Percentiles rank a stretch among this genome's conserved stretches.
Conservation (phyloP, 495 filamentous ascomycete species). For the Penicillium dipodomyicola region DNA sequence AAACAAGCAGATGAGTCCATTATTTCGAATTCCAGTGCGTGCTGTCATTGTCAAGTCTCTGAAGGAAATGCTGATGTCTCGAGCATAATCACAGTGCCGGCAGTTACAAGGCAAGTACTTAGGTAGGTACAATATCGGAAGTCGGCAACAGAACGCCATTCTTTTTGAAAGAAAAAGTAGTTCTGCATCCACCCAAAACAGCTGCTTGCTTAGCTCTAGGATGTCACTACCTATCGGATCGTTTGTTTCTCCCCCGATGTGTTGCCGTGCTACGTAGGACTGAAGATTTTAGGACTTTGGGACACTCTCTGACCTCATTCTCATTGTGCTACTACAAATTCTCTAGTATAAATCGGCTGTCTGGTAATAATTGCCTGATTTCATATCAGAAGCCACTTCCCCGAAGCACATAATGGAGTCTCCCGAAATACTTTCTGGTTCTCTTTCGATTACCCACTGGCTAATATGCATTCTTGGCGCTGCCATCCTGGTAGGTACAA, state of each 20-base stretch:
- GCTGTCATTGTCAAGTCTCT: no score
- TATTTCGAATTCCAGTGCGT: no score
- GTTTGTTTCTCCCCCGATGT: neutral
- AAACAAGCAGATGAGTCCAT: no score
- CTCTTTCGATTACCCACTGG: conserved; percentile 1
- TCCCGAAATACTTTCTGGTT: neutral
- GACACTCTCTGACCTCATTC: neutral
- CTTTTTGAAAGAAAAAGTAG: neutral
- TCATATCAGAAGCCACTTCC: neutral
- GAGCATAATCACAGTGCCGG: no score
- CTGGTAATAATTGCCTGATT: neutral
- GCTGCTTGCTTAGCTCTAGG: neutral
- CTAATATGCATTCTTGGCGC: neutral
- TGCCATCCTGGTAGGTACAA: neutral
- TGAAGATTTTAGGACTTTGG: neutral
- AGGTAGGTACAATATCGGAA: neutral
- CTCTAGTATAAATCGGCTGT: neutral
- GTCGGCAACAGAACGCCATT: neutral
- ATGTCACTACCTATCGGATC: neutral
- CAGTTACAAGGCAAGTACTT: neutral
- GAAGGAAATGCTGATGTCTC: no score
- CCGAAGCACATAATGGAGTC: neutral
- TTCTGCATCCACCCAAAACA: neutral
- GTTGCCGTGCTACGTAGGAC: neutral
- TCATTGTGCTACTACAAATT: neutral